phyloP scores from a whole-genome alignment of 179 eudicot genomes.

The Sideroxylon spinosum region DNA sequence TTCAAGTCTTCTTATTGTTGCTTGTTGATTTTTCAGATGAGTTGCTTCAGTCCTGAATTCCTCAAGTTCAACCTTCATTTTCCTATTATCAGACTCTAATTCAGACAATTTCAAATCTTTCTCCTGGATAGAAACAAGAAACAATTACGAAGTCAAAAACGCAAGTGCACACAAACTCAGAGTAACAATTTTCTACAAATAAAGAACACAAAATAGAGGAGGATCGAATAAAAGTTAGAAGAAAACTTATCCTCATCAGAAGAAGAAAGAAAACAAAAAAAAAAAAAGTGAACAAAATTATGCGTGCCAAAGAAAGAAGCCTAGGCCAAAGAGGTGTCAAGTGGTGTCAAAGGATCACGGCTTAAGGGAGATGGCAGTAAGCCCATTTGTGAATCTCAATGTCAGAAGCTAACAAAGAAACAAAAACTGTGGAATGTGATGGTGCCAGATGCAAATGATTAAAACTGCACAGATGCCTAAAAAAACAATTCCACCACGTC shows the following conservation, averaged over 20 bases:
- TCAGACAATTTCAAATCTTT: conserved; percentile 74
- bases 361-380: conserved; percentile 4
- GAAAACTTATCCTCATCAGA: not conserved
- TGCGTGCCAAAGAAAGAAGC: not conserved
- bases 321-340: not conserved
- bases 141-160: not conserved
- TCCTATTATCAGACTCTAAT: conserved; percentile 86
- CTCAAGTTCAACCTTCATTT: conserved; percentile 97
- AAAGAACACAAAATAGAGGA: not conserved
- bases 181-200: not conserved
- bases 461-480: not conserved
- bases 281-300: not conserved
- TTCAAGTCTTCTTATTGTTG: conserved; percentile 95
- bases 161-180: not conserved
- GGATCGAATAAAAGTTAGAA: not conserved
- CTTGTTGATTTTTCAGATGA: conserved; percentile 97
- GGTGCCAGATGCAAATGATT: not conserved
- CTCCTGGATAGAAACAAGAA: conserved; percentile 45
- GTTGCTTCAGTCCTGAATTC: conserved; percentile 91
- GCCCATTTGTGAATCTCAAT: not conserved
- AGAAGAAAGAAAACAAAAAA: not conserved
- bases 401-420: not conserved
- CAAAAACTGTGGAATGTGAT: not conserved
- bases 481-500: no score
- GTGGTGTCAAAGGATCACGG: conserved; percentile 1